Percentiles rank a stretch among this genome's conserved stretches.
Conservation (phyloP, 192 early-diverging fungal genomes). For the Coemansia pectinata region DNA sequence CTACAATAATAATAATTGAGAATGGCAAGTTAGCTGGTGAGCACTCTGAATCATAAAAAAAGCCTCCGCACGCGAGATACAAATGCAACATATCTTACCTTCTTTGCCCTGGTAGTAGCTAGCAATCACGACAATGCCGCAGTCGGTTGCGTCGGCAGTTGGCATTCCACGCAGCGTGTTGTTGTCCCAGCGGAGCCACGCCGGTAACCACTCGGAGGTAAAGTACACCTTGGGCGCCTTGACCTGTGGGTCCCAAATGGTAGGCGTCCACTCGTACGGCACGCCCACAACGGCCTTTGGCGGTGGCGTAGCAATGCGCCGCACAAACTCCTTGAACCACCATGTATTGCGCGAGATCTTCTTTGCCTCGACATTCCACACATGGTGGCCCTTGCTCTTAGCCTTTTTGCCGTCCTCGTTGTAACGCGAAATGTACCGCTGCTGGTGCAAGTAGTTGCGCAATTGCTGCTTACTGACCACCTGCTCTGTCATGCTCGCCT, state of each 20-base stretch:
- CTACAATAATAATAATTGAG: constrained; percentile 8
- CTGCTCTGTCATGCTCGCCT: constrained; percentile 64
- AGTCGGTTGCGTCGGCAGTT: constrained; percentile 57
- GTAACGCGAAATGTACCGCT: constrained; percentile 76
- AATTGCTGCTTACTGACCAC: constrained; percentile 65
- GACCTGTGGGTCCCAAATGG: constrained; percentile 77
- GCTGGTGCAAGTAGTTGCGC: constrained; percentile 72
- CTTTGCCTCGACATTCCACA: constrained; percentile 82
- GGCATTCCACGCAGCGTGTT: constrained; percentile 69
- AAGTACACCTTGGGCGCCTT: constrained; percentile 71
- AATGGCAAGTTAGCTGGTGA: not conserved
- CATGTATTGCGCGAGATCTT: constrained; percentile 65
- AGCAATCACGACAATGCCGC: constrained; percentile 64
- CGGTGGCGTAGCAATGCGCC: constrained; percentile 70
- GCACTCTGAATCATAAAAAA: not conserved
- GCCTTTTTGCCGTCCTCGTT: constrained; percentile 81
- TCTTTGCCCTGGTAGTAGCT: constrained; percentile 65
- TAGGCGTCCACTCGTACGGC: constrained; percentile 66
- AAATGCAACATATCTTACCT: constrained; percentile 8
- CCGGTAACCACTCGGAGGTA: constrained; percentile 67
- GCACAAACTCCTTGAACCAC: constrained; percentile 72
- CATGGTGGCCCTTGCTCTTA: constrained; percentile 77
- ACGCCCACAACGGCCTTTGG: constrained; percentile 64
- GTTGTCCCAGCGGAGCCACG: constrained; percentile 75
- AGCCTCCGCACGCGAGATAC: not conserved